These are phyloP conservation scores for Citrullus mucosospermus DNA, from an alignment of 306 rosid species.

Conservation along the genomic window DNA sequence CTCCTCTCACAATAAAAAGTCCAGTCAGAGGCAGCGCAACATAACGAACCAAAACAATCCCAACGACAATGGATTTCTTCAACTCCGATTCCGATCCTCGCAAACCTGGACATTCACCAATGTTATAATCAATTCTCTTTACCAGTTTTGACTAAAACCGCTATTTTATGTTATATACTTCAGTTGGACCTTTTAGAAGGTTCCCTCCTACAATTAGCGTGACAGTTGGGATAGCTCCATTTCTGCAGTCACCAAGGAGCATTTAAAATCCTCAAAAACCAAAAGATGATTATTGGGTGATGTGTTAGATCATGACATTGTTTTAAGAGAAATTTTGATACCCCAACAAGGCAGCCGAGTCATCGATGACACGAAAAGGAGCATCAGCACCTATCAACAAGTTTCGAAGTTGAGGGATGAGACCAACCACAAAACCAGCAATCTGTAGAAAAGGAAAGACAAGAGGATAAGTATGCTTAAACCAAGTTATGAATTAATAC, in stretches of 20 bases:
- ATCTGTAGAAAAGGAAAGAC: conserved; percentile 20
- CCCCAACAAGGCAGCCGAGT: conserved; percentile 59
- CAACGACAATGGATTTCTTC: conserved; percentile 26
- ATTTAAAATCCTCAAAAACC: not conserved
- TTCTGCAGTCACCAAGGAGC: conserved; percentile 22
- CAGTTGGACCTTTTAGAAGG: conserved; percentile 42
- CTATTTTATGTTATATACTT: not conserved
- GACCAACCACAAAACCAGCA: conserved; percentile 49
- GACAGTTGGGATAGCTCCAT: conserved; percentile 55
- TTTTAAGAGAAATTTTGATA: conserved; percentile 10
- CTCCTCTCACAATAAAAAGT: conserved; percentile 37
- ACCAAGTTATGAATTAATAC: not conserved
- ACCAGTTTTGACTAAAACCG: not conserved
- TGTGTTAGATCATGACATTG: not conserved
- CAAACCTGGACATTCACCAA: conserved; percentile 33
- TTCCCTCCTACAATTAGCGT: conserved; percentile 77
- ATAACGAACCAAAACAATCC: conserved; percentile 45
- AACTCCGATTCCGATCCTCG: conserved; percentile 32
- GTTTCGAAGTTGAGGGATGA: conserved; percentile 33
- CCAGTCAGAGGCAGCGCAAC: conserved; percentile 49
- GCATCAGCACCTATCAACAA: conserved; percentile 46
- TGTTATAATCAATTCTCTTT: not conserved
- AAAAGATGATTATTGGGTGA: not conserved
- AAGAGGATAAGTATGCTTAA: not conserved
- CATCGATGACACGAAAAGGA: conserved; percentile 61